phyloP scores from a whole-genome alignment of 805 yeast species.

The Yamadazyma kitorensis region DNA sequence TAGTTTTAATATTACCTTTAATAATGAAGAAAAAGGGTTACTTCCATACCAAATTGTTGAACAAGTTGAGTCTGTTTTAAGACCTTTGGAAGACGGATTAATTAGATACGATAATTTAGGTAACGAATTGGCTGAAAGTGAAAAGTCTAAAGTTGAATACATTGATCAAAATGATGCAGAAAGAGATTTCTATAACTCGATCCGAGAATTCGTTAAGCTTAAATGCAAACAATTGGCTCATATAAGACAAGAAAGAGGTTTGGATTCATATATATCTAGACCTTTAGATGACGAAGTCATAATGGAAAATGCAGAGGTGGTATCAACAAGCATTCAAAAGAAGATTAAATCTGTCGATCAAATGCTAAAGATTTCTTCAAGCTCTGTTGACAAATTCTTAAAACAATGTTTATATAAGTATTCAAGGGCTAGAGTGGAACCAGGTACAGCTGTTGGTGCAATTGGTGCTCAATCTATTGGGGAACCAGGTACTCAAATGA shows the following conservation, averaged over 20 bases:
- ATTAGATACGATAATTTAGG: slow-evolving; percentile 76
- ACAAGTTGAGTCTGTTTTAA: slow-evolving; percentile 52
- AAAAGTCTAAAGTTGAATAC: slow-evolving; percentile 51
- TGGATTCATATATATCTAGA: slow-evolving; percentile 42
- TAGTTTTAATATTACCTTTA: slow-evolving; percentile 69
- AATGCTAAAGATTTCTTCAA: slow-evolving; percentile 61
- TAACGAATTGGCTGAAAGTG: slow-evolving; percentile 40
- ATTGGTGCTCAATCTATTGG: slow-evolving; percentile 99
- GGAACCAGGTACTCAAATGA: slow-evolving; percentile 99
- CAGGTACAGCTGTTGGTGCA: slow-evolving; percentile 99
- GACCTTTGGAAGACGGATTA: slow-evolving; percentile 59
- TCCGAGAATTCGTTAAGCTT: slow-evolving; percentile 57
- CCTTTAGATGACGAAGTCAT: slow-evolving; percentile 40
- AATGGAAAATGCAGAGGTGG: slow-evolving; percentile 31
- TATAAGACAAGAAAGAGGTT: slow-evolving; percentile 52
- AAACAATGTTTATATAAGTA: slow-evolving; percentile 78
- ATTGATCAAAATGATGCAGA: slow-evolving; percentile 89
- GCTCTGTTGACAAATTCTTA: slow-evolving; percentile 62
- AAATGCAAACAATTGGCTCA: slow-evolving; percentile 58
- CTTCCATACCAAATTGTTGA: slow-evolving; percentile 68
- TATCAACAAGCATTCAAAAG: too few relatives aligned
- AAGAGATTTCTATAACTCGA: slow-evolving; percentile 75
- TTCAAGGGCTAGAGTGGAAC: slow-evolving; percentile 88
- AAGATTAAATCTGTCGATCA: slow-evolving; percentile 54
- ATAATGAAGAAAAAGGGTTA: slow-evolving; percentile 51